Evolutionary conservation across 768 basidiomycete species (phyloP).

Genomic region (Boletus speciosus): DNA sequence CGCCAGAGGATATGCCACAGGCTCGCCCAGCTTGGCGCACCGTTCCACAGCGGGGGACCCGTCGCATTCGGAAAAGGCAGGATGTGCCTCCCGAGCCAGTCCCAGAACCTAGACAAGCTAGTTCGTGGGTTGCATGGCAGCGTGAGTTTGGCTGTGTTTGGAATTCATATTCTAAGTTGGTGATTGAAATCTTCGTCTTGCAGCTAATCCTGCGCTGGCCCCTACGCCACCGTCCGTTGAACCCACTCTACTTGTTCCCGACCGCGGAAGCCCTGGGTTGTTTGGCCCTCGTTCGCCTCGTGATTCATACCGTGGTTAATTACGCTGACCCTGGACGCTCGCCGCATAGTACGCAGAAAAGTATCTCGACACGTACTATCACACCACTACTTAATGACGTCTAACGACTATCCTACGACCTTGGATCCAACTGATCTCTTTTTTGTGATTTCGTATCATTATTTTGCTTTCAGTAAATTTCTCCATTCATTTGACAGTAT

Average conservation of each 20-base stretch:
- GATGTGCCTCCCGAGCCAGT: constrained; percentile 32
- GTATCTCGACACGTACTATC: not conserved
- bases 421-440: constrained; percentile 7
- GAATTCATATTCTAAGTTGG: not conserved
- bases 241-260: constrained; percentile 60
- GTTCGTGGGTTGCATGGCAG: constrained; percentile 65
- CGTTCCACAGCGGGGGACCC: constrained; percentile 35
- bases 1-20: constrained; percentile 42
- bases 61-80: constrained; percentile 45
- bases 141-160: constrained; percentile 44
- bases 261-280: constrained; percentile 57
- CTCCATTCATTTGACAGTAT: not conserved
- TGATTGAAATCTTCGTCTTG: constrained; percentile 7
- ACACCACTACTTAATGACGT: constrained; percentile 5
- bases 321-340: not conserved
- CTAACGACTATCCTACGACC: constrained; percentile 20
- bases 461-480: constrained; percentile 10
- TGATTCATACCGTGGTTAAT: constrained; percentile 29
- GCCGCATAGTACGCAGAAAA: not conserved
- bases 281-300: constrained; percentile 77
- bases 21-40: constrained; percentile 63
- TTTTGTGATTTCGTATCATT: constrained; percentile 24
- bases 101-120: constrained; percentile 40
- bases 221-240: constrained; percentile 63
- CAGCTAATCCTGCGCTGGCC: constrained; percentile 55